Percentiles rank a stretch among this genome's conserved stretches.
phyloP scores from a whole-genome alignment of 1,139 yeast genomes.

The Saccharomycopsis crataegensis region DNA sequence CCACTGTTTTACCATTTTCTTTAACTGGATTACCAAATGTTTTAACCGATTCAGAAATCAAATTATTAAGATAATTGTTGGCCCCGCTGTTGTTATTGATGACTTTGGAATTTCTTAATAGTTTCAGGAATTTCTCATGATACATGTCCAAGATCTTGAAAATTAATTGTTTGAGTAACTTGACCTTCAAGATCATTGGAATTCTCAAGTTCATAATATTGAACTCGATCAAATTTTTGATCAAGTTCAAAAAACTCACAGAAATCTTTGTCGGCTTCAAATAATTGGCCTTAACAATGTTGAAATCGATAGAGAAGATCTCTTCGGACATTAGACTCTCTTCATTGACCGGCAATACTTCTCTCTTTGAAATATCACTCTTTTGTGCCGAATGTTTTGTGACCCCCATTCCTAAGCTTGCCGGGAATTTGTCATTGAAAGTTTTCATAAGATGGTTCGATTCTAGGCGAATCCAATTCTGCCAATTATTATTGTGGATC shows the following conservation, averaged over 20 bases:
- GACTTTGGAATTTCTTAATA: constrained; percentile 6
- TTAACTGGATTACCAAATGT: neutral
- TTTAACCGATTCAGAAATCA: constrained; percentile 13
- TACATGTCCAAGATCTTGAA: constrained; percentile 11
- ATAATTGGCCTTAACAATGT: constrained; percentile 11
- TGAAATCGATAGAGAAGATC: constrained; percentile 16
- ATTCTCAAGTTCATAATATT: constrained; percentile 11
- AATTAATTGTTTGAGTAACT: constrained; percentile 9
- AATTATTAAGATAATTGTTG: constrained; percentile 13
- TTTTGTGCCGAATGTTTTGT: neutral
- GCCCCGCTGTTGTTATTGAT: neutral
- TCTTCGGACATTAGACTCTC: constrained; percentile 6
- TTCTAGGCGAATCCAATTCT: constrained; percentile 11
- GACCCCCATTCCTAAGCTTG: neutral
- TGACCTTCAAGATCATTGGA: constrained; percentile 12
- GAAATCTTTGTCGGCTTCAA: constrained; percentile 19
- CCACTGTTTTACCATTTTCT: neutral
- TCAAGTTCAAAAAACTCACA: constrained; percentile 12
- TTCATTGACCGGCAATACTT: neutral
- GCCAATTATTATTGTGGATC: constrained; percentile 11
- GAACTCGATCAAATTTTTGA: constrained; percentile 17
- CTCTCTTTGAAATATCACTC: too few relatives aligned
- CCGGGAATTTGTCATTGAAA: constrained; percentile 15
- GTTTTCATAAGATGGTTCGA: constrained; percentile 1
- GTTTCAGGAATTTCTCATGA: constrained; percentile 7